Evolutionary conservation across 1,139 yeast species (phyloP).

Genomic region (Yamadazyma blattariae): DNA sequence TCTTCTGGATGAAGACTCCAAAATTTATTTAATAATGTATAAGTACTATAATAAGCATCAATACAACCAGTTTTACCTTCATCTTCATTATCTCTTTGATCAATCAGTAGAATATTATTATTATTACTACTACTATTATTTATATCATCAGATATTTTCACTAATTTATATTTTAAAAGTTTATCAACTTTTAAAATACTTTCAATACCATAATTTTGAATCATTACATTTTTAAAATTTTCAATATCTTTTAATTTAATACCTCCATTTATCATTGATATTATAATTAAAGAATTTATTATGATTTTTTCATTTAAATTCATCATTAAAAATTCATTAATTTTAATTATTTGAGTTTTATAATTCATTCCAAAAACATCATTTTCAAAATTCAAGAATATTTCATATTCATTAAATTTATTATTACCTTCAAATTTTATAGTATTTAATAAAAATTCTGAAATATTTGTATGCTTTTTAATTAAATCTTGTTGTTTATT

Average conservation of each 20-base stretch:
- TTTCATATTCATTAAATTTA: slow-evolving; percentile 41
- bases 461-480: slow-evolving; percentile 71
- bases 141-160: slow-evolving; percentile 22
- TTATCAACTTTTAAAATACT: slow-evolving; percentile 31
- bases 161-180: slow-evolving; percentile 22
- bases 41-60: slow-evolving; percentile 31
- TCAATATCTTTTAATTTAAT: slow-evolving; percentile 58
- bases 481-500: slow-evolving; percentile 68
- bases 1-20: slow-evolving; percentile 45
- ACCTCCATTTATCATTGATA: slow-evolving; percentile 64
- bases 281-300: slow-evolving; percentile 49
- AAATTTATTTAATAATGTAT: slow-evolving; percentile 39
- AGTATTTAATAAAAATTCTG: slow-evolving; percentile 60
- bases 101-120: too few species aligned
- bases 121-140: neutral
- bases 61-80: slow-evolving; percentile 36
- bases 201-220: slow-evolving; percentile 59
- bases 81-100: slow-evolving; percentile 11
- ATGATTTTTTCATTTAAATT: slow-evolving; percentile 34
- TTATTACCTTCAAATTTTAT: slow-evolving; percentile 33
- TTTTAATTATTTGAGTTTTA: slow-evolving; percentile 44
- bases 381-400: slow-evolving; percentile 69
- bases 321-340: slow-evolving; percentile 49
- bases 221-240: slow-evolving; percentile 43
- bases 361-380: slow-evolving; percentile 62